Conservation (phyloP, 169 alveolate genomes). For the Plasmodium gonderi region DNA sequence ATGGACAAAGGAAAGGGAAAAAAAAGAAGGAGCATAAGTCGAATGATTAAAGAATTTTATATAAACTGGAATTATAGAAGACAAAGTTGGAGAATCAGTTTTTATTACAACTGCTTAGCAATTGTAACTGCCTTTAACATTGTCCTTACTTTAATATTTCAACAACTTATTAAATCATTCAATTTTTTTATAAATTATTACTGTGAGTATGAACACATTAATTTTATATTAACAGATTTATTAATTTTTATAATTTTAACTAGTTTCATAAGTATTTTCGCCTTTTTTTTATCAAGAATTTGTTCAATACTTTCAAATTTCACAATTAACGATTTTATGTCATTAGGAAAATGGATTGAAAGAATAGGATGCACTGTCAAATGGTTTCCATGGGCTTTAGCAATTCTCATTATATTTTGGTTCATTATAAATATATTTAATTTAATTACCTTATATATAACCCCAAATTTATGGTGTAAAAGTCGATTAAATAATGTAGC, state of each 20-base stretch:
- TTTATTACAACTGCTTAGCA: slow-evolving; percentile 79
- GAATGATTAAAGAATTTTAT: slow-evolving; percentile 51
- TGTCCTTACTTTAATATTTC: slow-evolving; percentile 77
- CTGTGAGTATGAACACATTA: slow-evolving; percentile 79
- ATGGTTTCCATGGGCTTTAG: slow-evolving; percentile 88
- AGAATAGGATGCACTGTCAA: slow-evolving; percentile 87
- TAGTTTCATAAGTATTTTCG: slow-evolving; percentile 65
- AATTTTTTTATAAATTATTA: slow-evolving; percentile 82
- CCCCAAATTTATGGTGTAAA: slow-evolving; percentile 80
- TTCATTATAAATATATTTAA: slow-evolving; percentile 64
- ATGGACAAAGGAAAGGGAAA: slow-evolving; percentile 39
- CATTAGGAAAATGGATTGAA: slow-evolving; percentile 83
- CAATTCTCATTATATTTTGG: slow-evolving; percentile 76
- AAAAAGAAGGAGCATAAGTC: slow-evolving; percentile 19
- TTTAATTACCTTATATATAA: slow-evolving; percentile 66
- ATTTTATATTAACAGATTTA: slow-evolving; percentile 78
- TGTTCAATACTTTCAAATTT: slow-evolving; percentile 85
- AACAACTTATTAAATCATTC: slow-evolving; percentile 80
- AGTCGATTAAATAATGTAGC: slow-evolving; percentile 72
- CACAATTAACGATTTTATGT: slow-evolving; percentile 87
- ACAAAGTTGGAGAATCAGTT: slow-evolving; percentile 86
- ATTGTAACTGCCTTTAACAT: slow-evolving; percentile 76
- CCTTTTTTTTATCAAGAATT: slow-evolving; percentile 73
- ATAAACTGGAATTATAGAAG: slow-evolving; percentile 85
- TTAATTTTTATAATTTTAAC: slow-evolving; percentile 71